These are phyloP conservation scores for Xerocomus brunneocitrinus DNA, from an alignment of 768 basidiomycete genomes.

Conservation along the genomic window DNA sequence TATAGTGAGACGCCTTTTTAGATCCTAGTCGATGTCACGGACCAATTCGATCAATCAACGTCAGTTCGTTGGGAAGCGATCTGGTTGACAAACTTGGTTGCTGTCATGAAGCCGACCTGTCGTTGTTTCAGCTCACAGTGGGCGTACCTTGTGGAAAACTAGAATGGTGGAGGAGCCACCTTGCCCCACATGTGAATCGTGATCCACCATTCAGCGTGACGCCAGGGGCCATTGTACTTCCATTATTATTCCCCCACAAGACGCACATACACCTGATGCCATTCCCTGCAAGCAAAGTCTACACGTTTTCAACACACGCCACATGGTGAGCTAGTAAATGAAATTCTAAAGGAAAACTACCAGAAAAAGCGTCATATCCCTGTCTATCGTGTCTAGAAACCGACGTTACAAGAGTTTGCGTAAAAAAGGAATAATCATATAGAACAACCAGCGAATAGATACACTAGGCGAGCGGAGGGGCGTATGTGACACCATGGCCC, in stretches of 20 bases:
- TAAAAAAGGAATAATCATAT: constrained; percentile 38
- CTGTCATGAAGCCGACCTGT: neutral
- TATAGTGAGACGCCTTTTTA: neutral
- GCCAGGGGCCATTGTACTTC: constrained; percentile 8
- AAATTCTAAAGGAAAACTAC: constrained; percentile 13
- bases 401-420: constrained; percentile 22
- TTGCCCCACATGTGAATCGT: neutral
- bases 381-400: constrained; percentile 26
- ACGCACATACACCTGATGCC: constrained; percentile 6
- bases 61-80: neutral
- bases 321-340: constrained; percentile 6
- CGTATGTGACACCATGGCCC: constrained; percentile 23
- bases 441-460: constrained; percentile 34
- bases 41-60: constrained; percentile 1
- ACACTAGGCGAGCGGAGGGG: constrained; percentile 18
- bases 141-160: neutral
- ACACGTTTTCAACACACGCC: constrained; percentile 16
- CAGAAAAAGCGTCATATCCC: constrained; percentile 10
- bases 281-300: constrained; percentile 11
- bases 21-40: neutral
- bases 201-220: constrained; percentile 2
- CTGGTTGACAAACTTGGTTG: neutral
- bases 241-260: constrained; percentile 18
- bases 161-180: neutral
- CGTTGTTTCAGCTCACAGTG: constrained; percentile 1